Percentiles rank a stretch among this genome's conserved stretches.
These are phyloP conservation scores for Monsonia emarginata DNA, from an alignment of 441 rosid species.

Conservation along the genomic window DNA sequence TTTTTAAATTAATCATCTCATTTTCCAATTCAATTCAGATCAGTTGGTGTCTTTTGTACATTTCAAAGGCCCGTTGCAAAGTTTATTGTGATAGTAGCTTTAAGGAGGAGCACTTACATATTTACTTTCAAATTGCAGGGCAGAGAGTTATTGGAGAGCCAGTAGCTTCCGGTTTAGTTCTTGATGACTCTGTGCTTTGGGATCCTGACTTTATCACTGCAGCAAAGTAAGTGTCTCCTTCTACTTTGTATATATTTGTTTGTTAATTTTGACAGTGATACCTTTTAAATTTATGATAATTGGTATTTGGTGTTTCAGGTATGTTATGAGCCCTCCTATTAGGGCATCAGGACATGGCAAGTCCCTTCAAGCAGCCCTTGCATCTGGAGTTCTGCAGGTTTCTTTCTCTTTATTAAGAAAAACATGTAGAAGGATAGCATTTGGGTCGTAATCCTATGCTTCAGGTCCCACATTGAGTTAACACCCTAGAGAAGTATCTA, in stretches of 20 bases:
- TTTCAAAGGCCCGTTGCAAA: background rate
- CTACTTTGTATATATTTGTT: constrained; percentile 4
- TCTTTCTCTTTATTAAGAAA: constrained; percentile 13
- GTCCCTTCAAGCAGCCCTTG: constrained; percentile 84
- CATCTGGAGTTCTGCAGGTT: constrained; percentile 82
- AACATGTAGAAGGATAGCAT: background rate
- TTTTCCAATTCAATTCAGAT: background rate
- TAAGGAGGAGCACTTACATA: background rate
- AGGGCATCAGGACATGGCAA: constrained; percentile 73
- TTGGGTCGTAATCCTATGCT: background rate
- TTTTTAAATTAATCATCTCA: too few species aligned
- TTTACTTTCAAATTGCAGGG: constrained; percentile 33
- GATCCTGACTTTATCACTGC: constrained; percentile 69
- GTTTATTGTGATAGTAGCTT: background rate
- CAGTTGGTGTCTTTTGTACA: background rate
- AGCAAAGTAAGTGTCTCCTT: constrained; percentile 43
- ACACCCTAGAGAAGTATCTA: background rate
- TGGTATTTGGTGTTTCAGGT: constrained; percentile 31
- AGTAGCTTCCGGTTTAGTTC: constrained; percentile 75
- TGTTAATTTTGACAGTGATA: constrained; percentile 1
- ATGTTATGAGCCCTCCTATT: constrained; percentile 94
- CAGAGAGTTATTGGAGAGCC: constrained; percentile 89
- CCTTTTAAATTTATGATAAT: background rate
- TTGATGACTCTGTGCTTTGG: constrained; percentile 83
- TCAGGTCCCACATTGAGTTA: background rate